These are phyloP conservation scores for Tolypocladium ovalisporum DNA, from an alignment of 2,329 filamentous ascomycete species.

Conservation along the genomic window DNA sequence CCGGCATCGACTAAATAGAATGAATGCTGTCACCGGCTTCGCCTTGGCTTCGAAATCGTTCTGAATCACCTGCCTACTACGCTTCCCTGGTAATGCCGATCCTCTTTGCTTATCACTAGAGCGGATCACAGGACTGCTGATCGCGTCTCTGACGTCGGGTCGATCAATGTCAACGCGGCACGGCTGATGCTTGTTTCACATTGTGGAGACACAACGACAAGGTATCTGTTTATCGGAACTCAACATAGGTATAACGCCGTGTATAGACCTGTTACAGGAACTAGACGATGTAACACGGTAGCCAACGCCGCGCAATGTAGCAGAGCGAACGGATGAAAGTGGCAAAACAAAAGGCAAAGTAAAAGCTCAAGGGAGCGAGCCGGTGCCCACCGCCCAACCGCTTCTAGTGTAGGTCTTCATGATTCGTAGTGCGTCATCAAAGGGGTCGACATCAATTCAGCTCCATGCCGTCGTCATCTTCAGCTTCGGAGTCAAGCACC, in stretches of 20 bases:
- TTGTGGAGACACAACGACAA: not conserved
- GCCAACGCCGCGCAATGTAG: slow-evolving; percentile 7
- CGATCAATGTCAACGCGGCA: not conserved
- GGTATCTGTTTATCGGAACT: not conserved
- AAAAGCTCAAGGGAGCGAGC: not conserved
- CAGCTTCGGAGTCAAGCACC: slow-evolving; percentile 43
- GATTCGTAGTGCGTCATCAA: not conserved
- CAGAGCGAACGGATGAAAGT: not conserved
- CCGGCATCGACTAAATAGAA: slow-evolving; percentile 6
- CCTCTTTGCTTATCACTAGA: not conserved
- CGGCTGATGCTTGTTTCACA: not conserved
- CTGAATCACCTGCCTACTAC: not conserved
- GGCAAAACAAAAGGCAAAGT: not conserved
- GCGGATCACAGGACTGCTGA: not conserved
- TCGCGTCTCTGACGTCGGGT: not conserved
- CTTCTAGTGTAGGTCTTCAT: not conserved
- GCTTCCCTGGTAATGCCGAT: not conserved
- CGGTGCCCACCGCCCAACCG: not conserved
- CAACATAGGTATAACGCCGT: not conserved
- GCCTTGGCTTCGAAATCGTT: not conserved
- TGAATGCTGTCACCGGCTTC: slow-evolving; percentile 6
- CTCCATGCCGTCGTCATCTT: slow-evolving; percentile 55
- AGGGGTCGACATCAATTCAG: slow-evolving; percentile 27
- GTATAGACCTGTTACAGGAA: not conserved
- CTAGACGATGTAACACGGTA: not conserved